A percentile compares a stretch with the other conserved stretches of the same genome.
Conservation (phyloP, 2,329 filamentous ascomycete genomes). For the Fusarium palustre region DNA sequence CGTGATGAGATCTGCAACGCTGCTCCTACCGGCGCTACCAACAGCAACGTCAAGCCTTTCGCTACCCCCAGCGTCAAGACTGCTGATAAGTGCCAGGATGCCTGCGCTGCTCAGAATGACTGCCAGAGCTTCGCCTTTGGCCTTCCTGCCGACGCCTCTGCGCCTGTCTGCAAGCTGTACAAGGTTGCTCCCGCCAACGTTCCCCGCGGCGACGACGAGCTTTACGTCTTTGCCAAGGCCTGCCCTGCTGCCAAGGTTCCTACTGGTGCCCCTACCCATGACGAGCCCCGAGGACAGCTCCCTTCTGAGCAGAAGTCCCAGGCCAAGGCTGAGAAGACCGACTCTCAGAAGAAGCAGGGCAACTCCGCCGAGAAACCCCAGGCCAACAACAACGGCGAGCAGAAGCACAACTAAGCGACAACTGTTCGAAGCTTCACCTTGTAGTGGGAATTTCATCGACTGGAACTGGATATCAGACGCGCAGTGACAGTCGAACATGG, state of each 20-base stretch:
- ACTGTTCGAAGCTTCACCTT: not conserved
- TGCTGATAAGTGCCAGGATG: conserved; percentile 18
- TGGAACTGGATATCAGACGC: not conserved
- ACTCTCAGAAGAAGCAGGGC: not conserved
- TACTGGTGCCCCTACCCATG: conserved; percentile 1
- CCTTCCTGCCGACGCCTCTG: conserved; percentile 10
- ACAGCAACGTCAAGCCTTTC: conserved; percentile 16
- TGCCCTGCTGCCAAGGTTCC: conserved; percentile 8
- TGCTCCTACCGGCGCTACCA: conserved; percentile 4
- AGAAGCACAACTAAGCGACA: not conserved
- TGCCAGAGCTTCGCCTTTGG: conserved; percentile 29
- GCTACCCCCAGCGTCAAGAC: conserved; percentile 10
- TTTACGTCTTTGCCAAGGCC: conserved; percentile 21
- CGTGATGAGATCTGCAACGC: conserved; percentile 4
- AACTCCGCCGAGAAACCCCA: not conserved
- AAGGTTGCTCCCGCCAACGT: conserved; percentile 15
- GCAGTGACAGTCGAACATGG: not conserved
- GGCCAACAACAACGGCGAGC: not conserved
- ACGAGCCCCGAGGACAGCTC: conserved; percentile 1
- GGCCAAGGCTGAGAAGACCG: not conserved
- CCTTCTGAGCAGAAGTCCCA: not conserved
- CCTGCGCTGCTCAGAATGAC: not conserved
- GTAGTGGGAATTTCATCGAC: not conserved
- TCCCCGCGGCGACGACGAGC: conserved; percentile 8
- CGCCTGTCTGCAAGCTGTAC: conserved; percentile 20